phyloP scores from a whole-genome alignment of 2,329 filamentous ascomycete genomes.

The Clathrospora elynae region DNA sequence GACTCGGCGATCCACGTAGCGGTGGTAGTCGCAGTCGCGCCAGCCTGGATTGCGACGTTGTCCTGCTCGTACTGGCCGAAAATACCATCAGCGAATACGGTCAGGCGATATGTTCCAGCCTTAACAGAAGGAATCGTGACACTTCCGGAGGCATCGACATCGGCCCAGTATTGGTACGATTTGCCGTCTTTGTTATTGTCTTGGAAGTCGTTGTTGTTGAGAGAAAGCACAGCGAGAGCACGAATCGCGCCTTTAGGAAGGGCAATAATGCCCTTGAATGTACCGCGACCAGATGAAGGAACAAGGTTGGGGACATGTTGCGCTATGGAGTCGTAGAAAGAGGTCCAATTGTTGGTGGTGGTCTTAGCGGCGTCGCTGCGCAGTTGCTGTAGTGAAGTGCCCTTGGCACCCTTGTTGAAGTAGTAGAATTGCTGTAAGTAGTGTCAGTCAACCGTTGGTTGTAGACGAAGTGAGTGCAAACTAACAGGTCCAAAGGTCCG shows the following conservation, averaged over 20 bases:
- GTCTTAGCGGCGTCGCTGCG: conserved; percentile 60
- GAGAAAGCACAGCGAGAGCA: conserved; percentile 62
- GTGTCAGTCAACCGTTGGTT: conserved; percentile 38
- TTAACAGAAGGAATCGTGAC: conserved; percentile 61
- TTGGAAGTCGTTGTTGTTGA: conserved; percentile 60
- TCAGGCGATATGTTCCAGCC: conserved; percentile 65
- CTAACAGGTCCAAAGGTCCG: conserved; percentile 64
- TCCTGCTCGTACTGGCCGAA: conserved; percentile 66
- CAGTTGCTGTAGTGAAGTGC: conserved; percentile 47
- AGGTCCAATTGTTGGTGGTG: conserved; percentile 60
- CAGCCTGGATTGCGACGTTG: conserved; percentile 52
- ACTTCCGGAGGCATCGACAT: conserved; percentile 52
- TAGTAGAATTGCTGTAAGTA: conserved; percentile 59
- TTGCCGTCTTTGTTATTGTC: conserved; percentile 61
- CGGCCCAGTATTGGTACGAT: conserved; percentile 67
- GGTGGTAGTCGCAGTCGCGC: conserved; percentile 42
- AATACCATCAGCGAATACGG: conserved; percentile 65
- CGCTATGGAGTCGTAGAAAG: conserved; percentile 68
- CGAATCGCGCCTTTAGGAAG: conserved; percentile 59
- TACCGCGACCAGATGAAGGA: conserved; percentile 57
- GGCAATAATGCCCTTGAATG: conserved; percentile 56
- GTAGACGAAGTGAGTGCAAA: background rate
- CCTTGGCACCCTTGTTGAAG: conserved; percentile 62
- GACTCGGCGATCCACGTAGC: conserved; percentile 60
- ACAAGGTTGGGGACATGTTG: conserved; percentile 64